Base-by-base conservation (phyloP, 1,284 basidiomycete species). In the Malassezia obtusa region DNA sequence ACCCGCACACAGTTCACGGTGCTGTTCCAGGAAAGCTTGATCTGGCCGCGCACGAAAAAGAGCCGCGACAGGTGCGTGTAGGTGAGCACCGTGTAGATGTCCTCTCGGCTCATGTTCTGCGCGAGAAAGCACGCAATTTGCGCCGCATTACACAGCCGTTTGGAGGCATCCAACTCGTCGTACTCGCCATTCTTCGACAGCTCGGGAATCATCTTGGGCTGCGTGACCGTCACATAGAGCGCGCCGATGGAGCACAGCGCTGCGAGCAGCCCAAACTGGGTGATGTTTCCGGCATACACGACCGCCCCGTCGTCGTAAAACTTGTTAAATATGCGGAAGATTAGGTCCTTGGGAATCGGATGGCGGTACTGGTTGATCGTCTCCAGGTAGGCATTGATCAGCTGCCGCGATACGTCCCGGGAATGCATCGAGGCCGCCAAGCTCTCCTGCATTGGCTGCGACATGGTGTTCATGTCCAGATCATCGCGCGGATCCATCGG, bases 41-140 rank as follows among this genome's bases (percentile, higher is more conserved):
- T 65, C 17, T 65, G 54, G 2, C 66, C 56, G 31, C 69, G 65
- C 35, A 71, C 59, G 8, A 69, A 35, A 21, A 65, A 59, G 44
- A 67, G 45, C 14, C 68, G 61, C 28, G 59, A 61, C 17, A 65
- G 55, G 9, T 63, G 48, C 10, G 46, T 48, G 49, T 56, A 67
- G 10, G 60, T 61, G 14, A 71, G 45, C 11, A 71, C 60, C 21
- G 66, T 59, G 19, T 66, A 52, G 12, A 67, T 49, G 30, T 68
- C 63, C 31, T 71, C 62, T 24, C 59, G 55, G 15, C 60, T 59
- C 49, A 64, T 59, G 53, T 59, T 59, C 45, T 60, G 58, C 36
- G 59, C 59, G 40, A 61, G 61, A 12, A 58, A 58, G 17, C 62
- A 51, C 4, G 59, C 61, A 52, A 59, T 43, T 22, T 60, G 58